Conservation (phyloP, 768 basidiomycete genomes). For the Cystobasidium ongulense region DNA sequence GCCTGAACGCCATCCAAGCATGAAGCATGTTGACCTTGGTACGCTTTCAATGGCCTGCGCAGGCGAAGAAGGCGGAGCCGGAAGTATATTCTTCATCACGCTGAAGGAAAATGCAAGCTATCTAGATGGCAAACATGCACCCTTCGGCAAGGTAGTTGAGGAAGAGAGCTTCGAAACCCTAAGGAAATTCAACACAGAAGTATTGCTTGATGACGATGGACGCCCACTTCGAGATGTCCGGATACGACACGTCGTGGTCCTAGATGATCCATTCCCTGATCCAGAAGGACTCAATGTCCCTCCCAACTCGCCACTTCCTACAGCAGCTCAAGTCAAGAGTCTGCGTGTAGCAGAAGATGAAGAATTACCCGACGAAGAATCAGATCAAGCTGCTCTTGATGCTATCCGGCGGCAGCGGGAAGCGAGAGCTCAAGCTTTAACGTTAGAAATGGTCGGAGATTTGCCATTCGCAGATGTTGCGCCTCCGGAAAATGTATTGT, state of each 20-base stretch:
- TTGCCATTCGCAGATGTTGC: conserved; percentile 95
- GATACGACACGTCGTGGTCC: conserved; percentile 88
- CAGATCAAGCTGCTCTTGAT: conserved; percentile 81
- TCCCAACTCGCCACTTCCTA: conserved; percentile 65
- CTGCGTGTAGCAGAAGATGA: conserved; percentile 93
- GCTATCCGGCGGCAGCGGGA: conserved; percentile 72
- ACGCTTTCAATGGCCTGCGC: conserved; percentile 98
- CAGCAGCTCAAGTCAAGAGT: conserved; percentile 61
- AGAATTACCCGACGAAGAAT: conserved; percentile 50
- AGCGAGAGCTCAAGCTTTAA: conserved; percentile 83
- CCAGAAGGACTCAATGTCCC: conserved; percentile 66
- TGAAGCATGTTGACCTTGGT: conserved; percentile 76
- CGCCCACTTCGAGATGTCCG: conserved; percentile 88
- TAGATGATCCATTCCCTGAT: conserved; percentile 94
- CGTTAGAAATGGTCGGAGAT: conserved; percentile 98
- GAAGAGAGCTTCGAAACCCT: conserved; percentile 67
- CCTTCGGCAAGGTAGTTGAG: conserved; percentile 93
- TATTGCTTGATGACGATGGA: conserved; percentile 77
- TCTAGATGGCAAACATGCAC: conserved; percentile 85
- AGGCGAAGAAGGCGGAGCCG: conserved; percentile 53
- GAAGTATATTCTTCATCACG: conserved; percentile 95
- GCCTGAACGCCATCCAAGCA: conserved; percentile 50
- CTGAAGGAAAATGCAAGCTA: conserved; percentile 85
- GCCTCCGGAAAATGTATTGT: conserved; percentile 94
- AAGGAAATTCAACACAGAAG: conserved; percentile 76